phyloP scores from a whole-genome alignment of 139 green algal genomes.

The Coccomyxa sp. region DNA sequence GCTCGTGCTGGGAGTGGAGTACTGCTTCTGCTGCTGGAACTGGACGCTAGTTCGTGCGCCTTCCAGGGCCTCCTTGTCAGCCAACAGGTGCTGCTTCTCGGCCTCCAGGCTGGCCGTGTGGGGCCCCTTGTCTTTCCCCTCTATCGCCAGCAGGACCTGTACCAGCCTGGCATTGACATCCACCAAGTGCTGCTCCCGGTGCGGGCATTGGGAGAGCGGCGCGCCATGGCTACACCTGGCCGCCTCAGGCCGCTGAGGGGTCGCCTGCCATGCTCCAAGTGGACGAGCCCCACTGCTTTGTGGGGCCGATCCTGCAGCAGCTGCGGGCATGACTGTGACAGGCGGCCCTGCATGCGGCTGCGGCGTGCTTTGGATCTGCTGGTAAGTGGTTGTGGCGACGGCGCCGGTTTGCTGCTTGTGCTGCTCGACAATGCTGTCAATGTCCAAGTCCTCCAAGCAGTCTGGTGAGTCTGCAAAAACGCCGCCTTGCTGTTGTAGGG shows the following conservation, averaged over 20 bases:
- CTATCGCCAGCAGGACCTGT: not conserved
- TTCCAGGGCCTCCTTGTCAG: too few relatives aligned
- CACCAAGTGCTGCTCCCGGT: slow-evolving; percentile 25
- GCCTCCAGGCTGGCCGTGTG: too few relatives aligned
- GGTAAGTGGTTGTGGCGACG: not conserved
- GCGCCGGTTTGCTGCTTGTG: not conserved
- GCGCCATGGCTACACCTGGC: slow-evolving; percentile 18
- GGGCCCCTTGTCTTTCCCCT: too few relatives aligned
- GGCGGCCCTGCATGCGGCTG: not conserved
- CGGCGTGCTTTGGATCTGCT: not conserved
- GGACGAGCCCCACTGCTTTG: not conserved
- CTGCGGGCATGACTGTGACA: not conserved
- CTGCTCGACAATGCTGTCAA: slow-evolving; percentile 6
- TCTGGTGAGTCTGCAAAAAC: slow-evolving; percentile 12
- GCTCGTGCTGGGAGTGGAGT: too few relatives aligned
- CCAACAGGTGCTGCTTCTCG: too few relatives aligned
- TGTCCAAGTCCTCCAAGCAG: slow-evolving; percentile 9
- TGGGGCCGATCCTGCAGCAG: not conserved
- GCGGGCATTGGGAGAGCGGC: slow-evolving; percentile 8
- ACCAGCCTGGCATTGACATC: slow-evolving; percentile 15
- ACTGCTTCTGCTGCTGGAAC: not conserved
- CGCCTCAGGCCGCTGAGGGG: not conserved
- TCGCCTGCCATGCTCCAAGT: not conserved
- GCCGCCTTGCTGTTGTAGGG: not conserved
- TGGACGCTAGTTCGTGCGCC: not conserved